phyloP scores from a whole-genome alignment of 352 stramenopile species.

The Pythium scleroteichum region DNA sequence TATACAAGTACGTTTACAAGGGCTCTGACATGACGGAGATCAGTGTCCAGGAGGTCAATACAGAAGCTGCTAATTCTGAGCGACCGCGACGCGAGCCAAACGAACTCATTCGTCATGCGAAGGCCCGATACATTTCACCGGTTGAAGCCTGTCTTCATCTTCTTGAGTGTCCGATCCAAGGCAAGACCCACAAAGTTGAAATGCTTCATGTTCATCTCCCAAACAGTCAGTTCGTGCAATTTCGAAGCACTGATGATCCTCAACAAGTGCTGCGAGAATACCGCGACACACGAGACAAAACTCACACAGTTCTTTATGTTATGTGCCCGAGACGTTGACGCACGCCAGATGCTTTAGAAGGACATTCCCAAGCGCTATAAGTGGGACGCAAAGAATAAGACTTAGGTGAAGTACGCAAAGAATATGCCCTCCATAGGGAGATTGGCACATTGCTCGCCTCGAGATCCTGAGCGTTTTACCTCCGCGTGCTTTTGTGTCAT shows the following conservation, averaged over 20 bases:
- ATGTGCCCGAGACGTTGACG: not conserved
- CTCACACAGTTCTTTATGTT: constrained; percentile 11
- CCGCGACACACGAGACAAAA: not conserved
- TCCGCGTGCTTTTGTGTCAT: constrained; percentile 30
- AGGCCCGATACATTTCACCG: constrained; percentile 34
- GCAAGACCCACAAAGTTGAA: constrained; percentile 17
- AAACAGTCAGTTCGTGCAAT: constrained; percentile 3
- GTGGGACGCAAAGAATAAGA: constrained; percentile 20
- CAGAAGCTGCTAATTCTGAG: constrained; percentile 13
- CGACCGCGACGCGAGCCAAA: constrained; percentile 11
- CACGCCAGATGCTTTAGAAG: constrained; percentile 10
- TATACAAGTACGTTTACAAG: constrained; percentile 69
- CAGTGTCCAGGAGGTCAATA: too few species aligned
- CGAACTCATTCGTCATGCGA: constrained; percentile 32
- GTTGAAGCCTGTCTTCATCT: constrained; percentile 33
- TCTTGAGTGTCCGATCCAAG: constrained; percentile 29
- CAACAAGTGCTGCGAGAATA: not conserved
- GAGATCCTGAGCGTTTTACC: constrained; percentile 27
- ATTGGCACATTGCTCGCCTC: constrained; percentile 27
- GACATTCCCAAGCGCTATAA: constrained; percentile 6
- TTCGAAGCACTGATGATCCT: not conserved
- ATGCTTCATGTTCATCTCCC: constrained; percentile 7
- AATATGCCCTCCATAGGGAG: constrained; percentile 19
- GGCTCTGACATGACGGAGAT: constrained; percentile 35
- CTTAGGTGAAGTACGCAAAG: constrained; percentile 22